These are phyloP conservation scores for Fusarium liriodendri DNA, from an alignment of 2,329 filamentous ascomycete species.

Conservation along the genomic window DNA sequence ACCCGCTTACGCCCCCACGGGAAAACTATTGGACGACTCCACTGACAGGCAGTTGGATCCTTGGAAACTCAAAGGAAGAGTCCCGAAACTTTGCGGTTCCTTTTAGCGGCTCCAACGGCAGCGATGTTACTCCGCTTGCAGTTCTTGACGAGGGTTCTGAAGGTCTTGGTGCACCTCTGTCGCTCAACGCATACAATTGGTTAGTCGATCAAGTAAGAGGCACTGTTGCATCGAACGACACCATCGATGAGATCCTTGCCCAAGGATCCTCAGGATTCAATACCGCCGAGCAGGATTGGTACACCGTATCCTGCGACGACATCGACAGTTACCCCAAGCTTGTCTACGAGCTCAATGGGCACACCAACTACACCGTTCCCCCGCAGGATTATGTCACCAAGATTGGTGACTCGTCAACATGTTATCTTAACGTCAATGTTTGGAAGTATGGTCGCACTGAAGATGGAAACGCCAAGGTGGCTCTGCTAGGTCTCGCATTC, in stretches of 20 bases:
- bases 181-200: conserved; percentile 11
- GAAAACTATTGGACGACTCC: conserved; percentile 14
- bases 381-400: background rate
- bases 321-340: background rate
- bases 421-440: background rate
- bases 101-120: conserved; percentile 4
- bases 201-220: background rate
- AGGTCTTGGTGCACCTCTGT: conserved; percentile 16
- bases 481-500: background rate
- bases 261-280: background rate
- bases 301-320: background rate
- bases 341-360: background rate
- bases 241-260: background rate
- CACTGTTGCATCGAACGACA: background rate
- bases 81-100: conserved; percentile 13
- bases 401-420: background rate
- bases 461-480: background rate
- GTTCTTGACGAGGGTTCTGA: conserved; percentile 22
- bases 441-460: background rate
- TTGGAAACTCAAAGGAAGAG: background rate
- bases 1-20: conserved; percentile 8
- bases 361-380: background rate
- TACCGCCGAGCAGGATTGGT: background rate
- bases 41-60: conserved; percentile 13
- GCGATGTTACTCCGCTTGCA: conserved; percentile 7